Conservation (phyloP, 2,329 filamentous ascomycete genomes). For the Xylaria sp. region DNA sequence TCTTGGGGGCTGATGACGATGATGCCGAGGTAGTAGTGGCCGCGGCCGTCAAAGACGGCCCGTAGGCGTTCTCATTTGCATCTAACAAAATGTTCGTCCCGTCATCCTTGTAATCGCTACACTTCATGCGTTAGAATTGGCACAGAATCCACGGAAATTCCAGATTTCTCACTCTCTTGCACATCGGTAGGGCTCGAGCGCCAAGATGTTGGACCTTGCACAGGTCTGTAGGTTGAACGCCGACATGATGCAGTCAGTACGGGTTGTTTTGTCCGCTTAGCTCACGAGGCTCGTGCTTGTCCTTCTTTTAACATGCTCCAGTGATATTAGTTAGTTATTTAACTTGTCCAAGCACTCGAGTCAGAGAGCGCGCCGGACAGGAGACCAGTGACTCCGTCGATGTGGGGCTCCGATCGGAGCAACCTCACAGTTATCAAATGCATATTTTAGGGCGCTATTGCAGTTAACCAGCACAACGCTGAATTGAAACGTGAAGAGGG, state of each 20-base stretch:
- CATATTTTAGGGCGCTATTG: constrained; percentile 29
- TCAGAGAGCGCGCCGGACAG: constrained; percentile 21
- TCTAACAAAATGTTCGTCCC: constrained; percentile 95
- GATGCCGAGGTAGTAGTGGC: constrained; percentile 60
- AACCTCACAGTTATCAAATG: constrained; percentile 2
- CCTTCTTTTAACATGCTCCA: neutral
- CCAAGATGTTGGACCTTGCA: constrained; percentile 79
- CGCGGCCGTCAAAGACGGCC: constrained; percentile 74
- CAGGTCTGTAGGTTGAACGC: constrained; percentile 79
- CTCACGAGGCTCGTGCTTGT: neutral
- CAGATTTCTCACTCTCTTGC: constrained; percentile 75
- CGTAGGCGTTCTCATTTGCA: constrained; percentile 97
- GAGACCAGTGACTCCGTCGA: constrained; percentile 9
- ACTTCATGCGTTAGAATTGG: constrained; percentile 47
- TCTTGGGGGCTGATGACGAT: constrained; percentile 57
- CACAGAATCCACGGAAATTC: constrained; percentile 19
- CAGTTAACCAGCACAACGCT: constrained; percentile 9
- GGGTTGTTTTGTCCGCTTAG: neutral
- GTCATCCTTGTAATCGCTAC: constrained; percentile 97
- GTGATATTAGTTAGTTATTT: neutral
- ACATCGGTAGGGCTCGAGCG: constrained; percentile 81
- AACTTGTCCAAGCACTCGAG: constrained; percentile 19
- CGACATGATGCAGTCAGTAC: constrained; percentile 55
- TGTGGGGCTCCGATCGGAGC: constrained; percentile 46
- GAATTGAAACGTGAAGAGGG: neutral